Conservation (phyloP, 2,329 filamentous ascomycete genomes). For the Coleophoma eucalyptorum region DNA sequence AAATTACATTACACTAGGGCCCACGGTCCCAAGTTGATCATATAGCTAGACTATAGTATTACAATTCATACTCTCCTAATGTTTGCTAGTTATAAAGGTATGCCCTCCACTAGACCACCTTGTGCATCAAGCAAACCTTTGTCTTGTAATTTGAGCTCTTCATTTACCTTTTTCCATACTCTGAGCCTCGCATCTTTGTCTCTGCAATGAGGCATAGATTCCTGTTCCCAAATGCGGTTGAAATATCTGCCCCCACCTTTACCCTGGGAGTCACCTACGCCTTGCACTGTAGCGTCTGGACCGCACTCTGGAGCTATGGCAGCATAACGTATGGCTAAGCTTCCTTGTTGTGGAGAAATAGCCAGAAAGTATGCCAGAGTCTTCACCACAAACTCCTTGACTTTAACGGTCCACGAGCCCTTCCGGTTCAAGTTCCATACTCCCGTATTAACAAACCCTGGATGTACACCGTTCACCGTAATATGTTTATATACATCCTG, state of each 20-base stretch:
- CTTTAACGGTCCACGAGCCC: neutral
- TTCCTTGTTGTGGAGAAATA: conserved; percentile 21
- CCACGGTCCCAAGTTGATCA: too few relatives aligned
- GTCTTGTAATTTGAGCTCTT: too few relatives aligned
- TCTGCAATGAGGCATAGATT: conserved; percentile 21
- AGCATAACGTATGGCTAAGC: conserved; percentile 17
- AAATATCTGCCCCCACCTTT: conserved; percentile 19
- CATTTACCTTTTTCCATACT: conserved; percentile 12
- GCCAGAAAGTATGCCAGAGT: conserved; percentile 8
- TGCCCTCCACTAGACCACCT: too few relatives aligned
- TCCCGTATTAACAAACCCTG: conserved; percentile 26
- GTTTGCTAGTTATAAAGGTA: too few relatives aligned
- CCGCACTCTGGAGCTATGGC: conserved; percentile 15
- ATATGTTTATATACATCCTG: conserved; percentile 21
- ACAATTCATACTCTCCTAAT: too few relatives aligned
- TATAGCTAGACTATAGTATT: too few relatives aligned
- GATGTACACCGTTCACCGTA: conserved; percentile 27
- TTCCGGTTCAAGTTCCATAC: conserved; percentile 18
- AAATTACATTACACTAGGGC: too few relatives aligned
- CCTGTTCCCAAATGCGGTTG: conserved; percentile 20
- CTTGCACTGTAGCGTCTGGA: neutral
- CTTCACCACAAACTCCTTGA: neutral
- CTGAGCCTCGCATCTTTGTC: conserved; percentile 15
- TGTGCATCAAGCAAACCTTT: too few relatives aligned
- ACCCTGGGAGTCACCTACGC: neutral